Percentiles rank a stretch among this genome's conserved stretches.
These are phyloP conservation scores for Dactylonectria estremocensis DNA, from an alignment of 2,329 filamentous ascomycete species.

Conservation along the genomic window DNA sequence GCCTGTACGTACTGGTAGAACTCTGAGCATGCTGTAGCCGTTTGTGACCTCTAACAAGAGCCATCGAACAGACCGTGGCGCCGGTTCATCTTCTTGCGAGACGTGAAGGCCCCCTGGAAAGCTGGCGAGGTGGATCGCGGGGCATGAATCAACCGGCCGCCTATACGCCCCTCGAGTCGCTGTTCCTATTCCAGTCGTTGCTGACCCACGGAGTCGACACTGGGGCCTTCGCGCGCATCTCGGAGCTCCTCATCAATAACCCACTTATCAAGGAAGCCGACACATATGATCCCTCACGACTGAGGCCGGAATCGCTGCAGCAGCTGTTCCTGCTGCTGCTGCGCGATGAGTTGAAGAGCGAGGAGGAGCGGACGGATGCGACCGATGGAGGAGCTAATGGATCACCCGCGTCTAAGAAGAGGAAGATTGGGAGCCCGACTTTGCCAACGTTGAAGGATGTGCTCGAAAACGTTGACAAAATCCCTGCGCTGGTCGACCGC, in stretches of 20 bases:
- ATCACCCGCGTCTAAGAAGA: conserved; percentile 76
- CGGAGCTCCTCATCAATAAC: conserved; percentile 81
- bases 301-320: conserved; percentile 84
- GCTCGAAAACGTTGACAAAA: conserved; percentile 74
- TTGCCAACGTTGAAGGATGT: conserved; percentile 77
- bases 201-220: conserved; percentile 76
- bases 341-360: conserved; percentile 77
- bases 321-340: conserved; percentile 84
- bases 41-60: conserved; percentile 43
- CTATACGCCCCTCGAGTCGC: conserved; percentile 89
- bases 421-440: conserved; percentile 79
- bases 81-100: conserved; percentile 68
- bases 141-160: conserved; percentile 72
- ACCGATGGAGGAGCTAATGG: conserved; percentile 61
- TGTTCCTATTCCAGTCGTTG: conserved; percentile 88
- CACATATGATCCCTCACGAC: conserved; percentile 79
- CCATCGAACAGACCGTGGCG: conserved; percentile 64
- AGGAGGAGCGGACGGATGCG: conserved; percentile 57
- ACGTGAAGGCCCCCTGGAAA: conserved; percentile 69
- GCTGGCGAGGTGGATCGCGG: conserved; percentile 68
- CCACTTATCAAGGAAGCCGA: conserved; percentile 78
- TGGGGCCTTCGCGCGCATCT: conserved; percentile 79
- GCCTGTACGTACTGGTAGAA: conserved; percentile 50
- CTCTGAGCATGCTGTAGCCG: conserved; percentile 49
- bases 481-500: conserved; percentile 79